These are phyloP conservation scores for Lachnellula cervina DNA, from an alignment of 2,329 filamentous ascomycete genomes.

Conservation along the genomic window DNA sequence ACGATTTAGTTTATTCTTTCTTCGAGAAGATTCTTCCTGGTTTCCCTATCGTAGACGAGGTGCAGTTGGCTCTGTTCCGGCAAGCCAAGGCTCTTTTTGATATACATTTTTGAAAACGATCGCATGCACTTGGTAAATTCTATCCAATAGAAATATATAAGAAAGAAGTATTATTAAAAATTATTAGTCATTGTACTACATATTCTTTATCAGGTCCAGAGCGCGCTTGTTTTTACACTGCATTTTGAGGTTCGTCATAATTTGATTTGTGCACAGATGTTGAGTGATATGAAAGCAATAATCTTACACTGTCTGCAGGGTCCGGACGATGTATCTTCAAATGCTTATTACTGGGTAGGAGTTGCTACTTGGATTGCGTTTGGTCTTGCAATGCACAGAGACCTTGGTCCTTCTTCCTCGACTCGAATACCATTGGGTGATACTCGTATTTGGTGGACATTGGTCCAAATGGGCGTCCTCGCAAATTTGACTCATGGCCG, in stretches of 20 bases:
- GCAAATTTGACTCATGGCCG: conserved; percentile 10
- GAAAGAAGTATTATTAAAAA: too few relatives aligned
- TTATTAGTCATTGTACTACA: too few relatives aligned
- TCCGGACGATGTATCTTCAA: conserved; percentile 20
- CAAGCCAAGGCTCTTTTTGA: conserved; percentile 28
- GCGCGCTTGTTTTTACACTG: conserved; percentile 25
- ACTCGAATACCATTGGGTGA: conserved; percentile 6
- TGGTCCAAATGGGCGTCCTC: conserved; percentile 7
- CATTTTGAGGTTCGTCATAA: too few relatives aligned
- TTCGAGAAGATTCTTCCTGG: conserved; percentile 23
- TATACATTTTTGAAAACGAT: conserved; percentile 27
- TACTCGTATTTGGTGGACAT: conserved; percentile 12
- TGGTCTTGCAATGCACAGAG: conserved; percentile 28
- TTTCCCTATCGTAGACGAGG: conserved; percentile 23
- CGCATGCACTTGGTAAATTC: conserved; percentile 24
- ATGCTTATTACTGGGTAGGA: conserved; percentile 28
- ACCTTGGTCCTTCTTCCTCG: conserved; percentile 3
- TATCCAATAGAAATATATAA: too few relatives aligned
- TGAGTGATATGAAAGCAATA: too few relatives aligned
- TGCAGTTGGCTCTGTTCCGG: conserved; percentile 25
- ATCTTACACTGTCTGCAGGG: conserved; percentile 22
- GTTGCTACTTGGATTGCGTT: conserved; percentile 27
- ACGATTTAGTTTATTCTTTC: conserved; percentile 24
- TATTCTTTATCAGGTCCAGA: too few relatives aligned
- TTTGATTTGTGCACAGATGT: too few relatives aligned